Conservation (phyloP, 208 protist species). For the Porcisia hertigi region DNA sequence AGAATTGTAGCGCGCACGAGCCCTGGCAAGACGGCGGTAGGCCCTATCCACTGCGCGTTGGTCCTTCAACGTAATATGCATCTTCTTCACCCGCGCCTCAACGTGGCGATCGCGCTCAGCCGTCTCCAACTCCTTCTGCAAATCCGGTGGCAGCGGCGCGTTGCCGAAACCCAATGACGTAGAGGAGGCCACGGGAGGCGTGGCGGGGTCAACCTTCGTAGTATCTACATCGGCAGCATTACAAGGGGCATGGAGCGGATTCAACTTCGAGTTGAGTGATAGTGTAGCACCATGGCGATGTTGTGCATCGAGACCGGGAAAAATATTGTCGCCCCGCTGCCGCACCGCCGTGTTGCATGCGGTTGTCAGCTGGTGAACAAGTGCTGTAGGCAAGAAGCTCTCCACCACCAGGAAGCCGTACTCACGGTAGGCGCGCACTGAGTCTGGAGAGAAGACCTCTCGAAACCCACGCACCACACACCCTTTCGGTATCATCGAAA, state of each 20-base stretch:
- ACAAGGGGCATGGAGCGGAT: conserved; percentile 8
- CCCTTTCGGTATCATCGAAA: conserved; percentile 5
- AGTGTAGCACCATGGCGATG: conserved; percentile 37
- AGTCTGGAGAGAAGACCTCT: conserved; percentile 40
- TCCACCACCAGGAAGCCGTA: conserved; percentile 58
- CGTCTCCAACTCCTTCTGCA: conserved; percentile 21
- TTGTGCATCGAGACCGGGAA: conserved; percentile 67
- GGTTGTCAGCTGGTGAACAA: conserved; percentile 29
- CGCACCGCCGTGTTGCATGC: conserved; percentile 35
- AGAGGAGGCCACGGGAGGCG: conserved; percentile 8
- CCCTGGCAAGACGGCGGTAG: conserved; percentile 40
- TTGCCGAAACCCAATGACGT: conserved; percentile 20
- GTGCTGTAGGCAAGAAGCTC: conserved; percentile 28
- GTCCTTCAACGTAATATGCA: conserved; percentile 54
- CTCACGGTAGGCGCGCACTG: conserved; percentile 65
- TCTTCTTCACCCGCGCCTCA: conserved; percentile 34
- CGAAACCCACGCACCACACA: conserved; percentile 41
- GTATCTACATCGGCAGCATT: neutral
- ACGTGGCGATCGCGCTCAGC: conserved; percentile 33
- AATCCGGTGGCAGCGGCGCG: conserved; percentile 29
- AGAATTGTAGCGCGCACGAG: conserved; percentile 49
- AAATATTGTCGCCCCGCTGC: conserved; percentile 43
- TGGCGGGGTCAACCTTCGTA: neutral
- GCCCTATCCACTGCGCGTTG: conserved; percentile 60
- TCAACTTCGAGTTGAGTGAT: conserved; percentile 31